These are phyloP conservation scores for Tuber aestivum DNA, from an alignment of 495 filamentous ascomycete species.

Conservation along the genomic window DNA sequence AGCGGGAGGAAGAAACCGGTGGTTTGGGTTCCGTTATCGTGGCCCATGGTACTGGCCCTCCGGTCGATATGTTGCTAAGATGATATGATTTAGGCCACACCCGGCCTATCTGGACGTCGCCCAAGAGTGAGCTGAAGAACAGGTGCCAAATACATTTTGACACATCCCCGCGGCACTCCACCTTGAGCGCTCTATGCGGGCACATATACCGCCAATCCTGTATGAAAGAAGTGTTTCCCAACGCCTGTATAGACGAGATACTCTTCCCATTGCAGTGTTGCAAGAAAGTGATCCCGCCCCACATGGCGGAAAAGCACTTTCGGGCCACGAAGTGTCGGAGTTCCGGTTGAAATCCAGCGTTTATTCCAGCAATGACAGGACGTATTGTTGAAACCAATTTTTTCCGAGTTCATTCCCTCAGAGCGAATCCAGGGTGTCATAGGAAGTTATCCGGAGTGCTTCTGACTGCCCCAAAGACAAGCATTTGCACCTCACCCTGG, in stretches of 20 bases:
- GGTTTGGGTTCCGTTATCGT: not conserved
- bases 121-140: not conserved
- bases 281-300: slow-evolving; percentile 43
- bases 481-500: slow-evolving; percentile 44
- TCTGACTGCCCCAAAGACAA: slow-evolving; percentile 47
- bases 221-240: slow-evolving; percentile 30
- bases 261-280: slow-evolving; percentile 50
- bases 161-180: slow-evolving; percentile 6
- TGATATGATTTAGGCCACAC: not conserved
- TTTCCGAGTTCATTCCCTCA: slow-evolving; percentile 46
- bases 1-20: not conserved
- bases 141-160: slow-evolving; percentile 27
- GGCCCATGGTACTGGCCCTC: not conserved
- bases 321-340: slow-evolving; percentile 21
- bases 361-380: slow-evolving; percentile 44
- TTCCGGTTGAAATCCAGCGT: slow-evolving; percentile 46
- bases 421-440: slow-evolving; percentile 36
- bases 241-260: slow-evolving; percentile 28
- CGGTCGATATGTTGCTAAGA: not conserved
- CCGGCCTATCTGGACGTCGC: not conserved
- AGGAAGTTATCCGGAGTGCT: slow-evolving; percentile 44
- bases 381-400: slow-evolving; percentile 47
- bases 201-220: slow-evolving; percentile 33
- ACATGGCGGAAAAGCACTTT: slow-evolving; percentile 40
- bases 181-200: slow-evolving; percentile 8